Percentiles rank a stretch among this genome's conserved stretches.
These are phyloP conservation scores for Suillus americanus DNA, from an alignment of 768 basidiomycete genomes.

Conservation along the genomic window DNA sequence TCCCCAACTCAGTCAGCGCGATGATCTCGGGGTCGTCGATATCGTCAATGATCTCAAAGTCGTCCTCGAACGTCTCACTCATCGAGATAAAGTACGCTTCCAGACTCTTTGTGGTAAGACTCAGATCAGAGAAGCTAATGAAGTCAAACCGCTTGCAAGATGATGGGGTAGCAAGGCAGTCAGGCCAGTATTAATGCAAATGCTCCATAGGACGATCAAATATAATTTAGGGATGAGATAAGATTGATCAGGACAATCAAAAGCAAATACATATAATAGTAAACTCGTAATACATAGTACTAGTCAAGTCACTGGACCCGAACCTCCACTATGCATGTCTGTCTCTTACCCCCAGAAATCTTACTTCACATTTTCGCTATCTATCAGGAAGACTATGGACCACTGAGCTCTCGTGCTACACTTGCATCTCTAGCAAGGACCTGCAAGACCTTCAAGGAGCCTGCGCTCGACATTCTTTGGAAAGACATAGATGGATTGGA, in stretches of 20 bases:
- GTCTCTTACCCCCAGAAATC: not conserved
- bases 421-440: not conserved
- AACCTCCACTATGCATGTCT: not conserved
- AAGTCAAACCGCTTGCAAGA: not conserved
- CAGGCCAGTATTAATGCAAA: not conserved
- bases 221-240: not conserved
- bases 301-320: no score
- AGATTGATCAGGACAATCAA: not conserved
- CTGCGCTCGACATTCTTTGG: not conserved
- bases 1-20: constrained; percentile 53
- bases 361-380: not conserved
- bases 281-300: no score
- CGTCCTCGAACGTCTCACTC: constrained; percentile 9
- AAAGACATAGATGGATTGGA: not conserved
- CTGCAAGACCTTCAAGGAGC: not conserved
- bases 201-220: not conserved
- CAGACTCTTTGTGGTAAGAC: not conserved
- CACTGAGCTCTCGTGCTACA: not conserved
- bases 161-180: not conserved
- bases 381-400: not conserved
- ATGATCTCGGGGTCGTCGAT: constrained; percentile 39
- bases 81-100: not conserved
- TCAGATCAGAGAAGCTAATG: not conserved
- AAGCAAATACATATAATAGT: not conserved
- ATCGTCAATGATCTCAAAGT: constrained; percentile 20